These are phyloP conservation scores for Bromus sterilis DNA, from an alignment of 176 grass and related monocot genomes.

Conservation along the genomic window DNA sequence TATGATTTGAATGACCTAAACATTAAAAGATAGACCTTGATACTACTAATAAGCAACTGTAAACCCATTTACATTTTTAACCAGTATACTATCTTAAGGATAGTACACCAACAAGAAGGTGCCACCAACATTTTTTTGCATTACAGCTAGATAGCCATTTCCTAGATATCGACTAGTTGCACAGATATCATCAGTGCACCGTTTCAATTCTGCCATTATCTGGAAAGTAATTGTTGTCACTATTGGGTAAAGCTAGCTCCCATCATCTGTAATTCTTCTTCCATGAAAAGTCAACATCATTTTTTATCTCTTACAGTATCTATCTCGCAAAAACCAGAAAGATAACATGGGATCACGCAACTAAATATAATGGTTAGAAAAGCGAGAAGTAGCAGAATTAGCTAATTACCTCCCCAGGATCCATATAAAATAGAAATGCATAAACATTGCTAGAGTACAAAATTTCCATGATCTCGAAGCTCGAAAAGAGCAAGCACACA, in stretches of 20 bases:
- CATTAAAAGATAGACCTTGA: not conserved
- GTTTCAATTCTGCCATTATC: not conserved
- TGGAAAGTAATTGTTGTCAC: not conserved
- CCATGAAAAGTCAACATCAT: not conserved
- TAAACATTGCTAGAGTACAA: not conserved
- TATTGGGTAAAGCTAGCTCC: not conserved
- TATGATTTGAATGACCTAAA: not conserved
- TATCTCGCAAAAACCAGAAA: not conserved
- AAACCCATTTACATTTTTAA: not conserved
- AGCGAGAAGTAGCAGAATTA: not conserved
- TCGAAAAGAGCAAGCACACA: not conserved
- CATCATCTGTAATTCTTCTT: not conserved
- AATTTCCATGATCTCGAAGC: not conserved
- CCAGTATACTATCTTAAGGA: not conserved
- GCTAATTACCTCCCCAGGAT: not conserved
- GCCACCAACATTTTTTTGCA: not conserved
- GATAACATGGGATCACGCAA: not conserved
- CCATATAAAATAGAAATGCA: slow-evolving; percentile 1
- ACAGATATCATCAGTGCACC: not conserved
- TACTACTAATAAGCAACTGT: not conserved
- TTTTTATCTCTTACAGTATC: not conserved
- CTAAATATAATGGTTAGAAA: not conserved
- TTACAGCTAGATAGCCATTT: not conserved
- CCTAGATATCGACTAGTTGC: not conserved
- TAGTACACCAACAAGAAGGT: not conserved